phyloP scores from a whole-genome alignment of 2,329 filamentous ascomycete genomes.

The Pseudopithomyces chartarum region DNA sequence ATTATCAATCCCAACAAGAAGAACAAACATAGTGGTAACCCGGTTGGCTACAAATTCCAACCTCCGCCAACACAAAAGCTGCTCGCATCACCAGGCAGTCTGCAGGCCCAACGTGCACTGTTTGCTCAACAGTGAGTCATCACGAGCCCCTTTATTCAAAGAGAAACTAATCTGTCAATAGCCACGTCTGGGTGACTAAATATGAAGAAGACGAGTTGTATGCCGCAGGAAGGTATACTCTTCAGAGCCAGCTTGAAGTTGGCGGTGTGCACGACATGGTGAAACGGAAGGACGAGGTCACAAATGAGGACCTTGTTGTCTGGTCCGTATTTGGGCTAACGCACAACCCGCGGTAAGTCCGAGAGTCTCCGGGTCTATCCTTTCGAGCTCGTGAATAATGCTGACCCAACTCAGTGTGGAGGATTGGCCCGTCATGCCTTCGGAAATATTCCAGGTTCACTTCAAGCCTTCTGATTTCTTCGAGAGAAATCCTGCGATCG shows the following conservation, averaged over 20 bases:
- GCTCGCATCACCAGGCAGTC: slow-evolving; percentile 51
- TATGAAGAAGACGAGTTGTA: slow-evolving; percentile 59
- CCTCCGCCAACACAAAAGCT: slow-evolving; percentile 56
- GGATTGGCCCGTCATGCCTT: slow-evolving; percentile 58
- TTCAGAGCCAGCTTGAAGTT: slow-evolving; percentile 51
- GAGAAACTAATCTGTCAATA: no score
- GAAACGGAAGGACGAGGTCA: slow-evolving; percentile 48
- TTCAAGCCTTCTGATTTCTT: slow-evolving; percentile 61
- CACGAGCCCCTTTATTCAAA: no score
- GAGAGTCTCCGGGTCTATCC: not conserved
- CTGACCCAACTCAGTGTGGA: slow-evolving; percentile 37
- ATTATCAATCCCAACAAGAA: slow-evolving; percentile 55
- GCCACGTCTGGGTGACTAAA: slow-evolving; percentile 59
- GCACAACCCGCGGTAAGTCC: slow-evolving; percentile 52
- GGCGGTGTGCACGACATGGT: slow-evolving; percentile 53
- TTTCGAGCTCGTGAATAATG: not conserved
- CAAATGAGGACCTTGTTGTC: slow-evolving; percentile 54
- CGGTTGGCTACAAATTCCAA: slow-evolving; percentile 55
- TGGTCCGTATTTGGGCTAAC: slow-evolving; percentile 58
- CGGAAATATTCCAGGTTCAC: slow-evolving; percentile 54
- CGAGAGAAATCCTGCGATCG: slow-evolving; percentile 57
- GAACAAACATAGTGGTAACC: slow-evolving; percentile 53
- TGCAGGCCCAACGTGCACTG: slow-evolving; percentile 52
- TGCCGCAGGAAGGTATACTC: slow-evolving; percentile 54
- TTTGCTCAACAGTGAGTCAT: slow-evolving; percentile 50